Base-by-base conservation (phyloP, 495 filamentous ascomycete species). In the Podospora sp. region DNA sequence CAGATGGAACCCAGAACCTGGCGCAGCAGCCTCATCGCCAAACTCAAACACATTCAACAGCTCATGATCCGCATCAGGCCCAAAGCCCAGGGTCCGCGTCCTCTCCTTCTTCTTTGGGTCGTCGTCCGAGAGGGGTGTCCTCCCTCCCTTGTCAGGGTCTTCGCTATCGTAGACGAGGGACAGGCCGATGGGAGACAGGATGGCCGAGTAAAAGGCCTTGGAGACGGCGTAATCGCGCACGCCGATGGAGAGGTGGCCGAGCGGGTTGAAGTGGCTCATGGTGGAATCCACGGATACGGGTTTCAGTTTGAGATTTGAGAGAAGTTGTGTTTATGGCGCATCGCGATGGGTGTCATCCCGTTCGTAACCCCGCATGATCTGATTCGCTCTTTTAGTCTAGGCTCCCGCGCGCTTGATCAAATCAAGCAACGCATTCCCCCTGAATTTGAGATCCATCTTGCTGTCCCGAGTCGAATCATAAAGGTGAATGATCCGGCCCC, bases 241-340 rank as follows among this genome's bases (percentile, higher is more conserved):
- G 27, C 72, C 70, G 68, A 80, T 68, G 4, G 76, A 78, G 62
- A 80, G 66, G 66, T 80, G 77, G 33, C 74, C 70, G 4, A 80
- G 73, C 65, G 65, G 72, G 71, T 63, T 65, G 68, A 40, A 40
- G 61, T 63, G 61, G 61, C 25, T 22, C 40, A 52, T 55, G 21
- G 26, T 25, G 14, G 1, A n/a, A n/a, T n/a, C n/a, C n/a, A n/a
- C n/a, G 16, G 11, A 46, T 18, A 14, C 14, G 40, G 40, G 16
- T 46, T 14, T 36, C 33, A 36, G 33, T 36, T 36, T 5, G 33
- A 6, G 5, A 36, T 36, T 12, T 36, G 33, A 36, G 12, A 36
- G n/a, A n/a, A n/a, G n/a, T n/a, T n/a, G n/a, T n/a, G n/a, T n/a
- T n/a, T n/a, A n/a, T n/a, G n/a, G n/a, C n/a, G n/a, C n/a, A n/a